A percentile compares a stretch with the other conserved stretches of the same genome.
Conservation (phyloP, 2,329 filamentous ascomycete species). For the Fusarium virguliforme region DNA sequence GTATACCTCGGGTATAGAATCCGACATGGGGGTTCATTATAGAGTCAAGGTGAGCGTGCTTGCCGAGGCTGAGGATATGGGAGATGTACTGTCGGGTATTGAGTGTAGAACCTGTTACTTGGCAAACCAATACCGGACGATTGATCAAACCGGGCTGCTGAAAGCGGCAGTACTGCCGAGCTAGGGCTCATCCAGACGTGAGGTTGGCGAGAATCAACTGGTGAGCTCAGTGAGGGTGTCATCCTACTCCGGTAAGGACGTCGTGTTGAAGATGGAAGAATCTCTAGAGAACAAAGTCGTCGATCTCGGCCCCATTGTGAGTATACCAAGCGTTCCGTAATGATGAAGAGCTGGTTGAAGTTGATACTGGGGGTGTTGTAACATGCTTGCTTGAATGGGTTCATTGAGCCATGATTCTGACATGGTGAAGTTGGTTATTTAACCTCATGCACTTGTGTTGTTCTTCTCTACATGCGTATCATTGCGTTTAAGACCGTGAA, state of each 20-base stretch:
- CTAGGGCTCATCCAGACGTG: background rate
- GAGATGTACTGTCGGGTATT: background rate
- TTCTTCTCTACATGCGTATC: background rate
- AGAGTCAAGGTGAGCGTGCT: background rate
- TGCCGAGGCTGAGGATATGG: background rate
- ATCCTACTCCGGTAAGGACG: background rate
- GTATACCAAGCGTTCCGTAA: background rate
- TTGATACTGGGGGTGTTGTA: background rate
- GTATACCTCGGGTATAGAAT: slow-evolving; percentile 4
- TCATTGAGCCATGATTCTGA: background rate
- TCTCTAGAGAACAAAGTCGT: background rate
- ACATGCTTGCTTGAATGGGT: background rate
- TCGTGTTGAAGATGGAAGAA: background rate
- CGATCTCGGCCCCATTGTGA: background rate
- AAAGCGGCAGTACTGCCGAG: background rate
- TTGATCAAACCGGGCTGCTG: background rate
- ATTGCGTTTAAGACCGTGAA: background rate
- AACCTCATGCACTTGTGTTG: no score
- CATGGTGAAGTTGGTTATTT: background rate
- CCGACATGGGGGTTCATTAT: background rate
- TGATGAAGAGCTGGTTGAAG: background rate
- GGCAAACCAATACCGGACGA: background rate
- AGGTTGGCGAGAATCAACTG: background rate
- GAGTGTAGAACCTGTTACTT: background rate
- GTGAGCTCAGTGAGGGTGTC: background rate